Percentiles rank a stretch among this genome's conserved stretches.
phyloP scores from a whole-genome alignment of 441 rosid genomes.

The Euphorbia schlechtendalii region DNA sequence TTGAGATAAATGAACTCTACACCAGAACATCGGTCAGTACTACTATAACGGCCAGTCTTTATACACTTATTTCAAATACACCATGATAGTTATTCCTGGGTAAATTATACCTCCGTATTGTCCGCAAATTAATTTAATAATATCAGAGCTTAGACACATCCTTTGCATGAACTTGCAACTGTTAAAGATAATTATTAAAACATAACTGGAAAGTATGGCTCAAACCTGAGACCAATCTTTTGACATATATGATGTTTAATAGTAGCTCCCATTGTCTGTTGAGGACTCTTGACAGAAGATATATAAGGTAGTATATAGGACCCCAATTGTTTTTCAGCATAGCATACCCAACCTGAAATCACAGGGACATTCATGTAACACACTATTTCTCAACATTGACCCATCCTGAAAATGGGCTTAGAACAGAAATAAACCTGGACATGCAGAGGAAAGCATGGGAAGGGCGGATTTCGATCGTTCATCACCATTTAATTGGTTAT shows the following conservation, averaged over 20 bases:
- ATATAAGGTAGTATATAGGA: slow-evolving; percentile 75
- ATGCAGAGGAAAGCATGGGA: slow-evolving; percentile 87
- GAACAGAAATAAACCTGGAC: slow-evolving; percentile 61
- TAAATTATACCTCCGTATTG: background rate
- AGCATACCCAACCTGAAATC: slow-evolving; percentile 89
- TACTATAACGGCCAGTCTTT: no score
- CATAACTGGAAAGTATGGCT: background rate
- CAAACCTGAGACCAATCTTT: slow-evolving; percentile 64
- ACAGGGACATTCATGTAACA: slow-evolving; percentile 12
- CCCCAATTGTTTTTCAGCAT: slow-evolving; percentile 90
- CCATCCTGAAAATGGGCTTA: background rate
- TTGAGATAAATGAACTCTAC: background rate
- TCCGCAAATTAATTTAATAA: background rate
- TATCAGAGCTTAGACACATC: background rate
- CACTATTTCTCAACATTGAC: background rate
- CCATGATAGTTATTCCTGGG: background rate
- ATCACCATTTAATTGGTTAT: slow-evolving; percentile 33
- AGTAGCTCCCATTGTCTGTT: slow-evolving; percentile 76
- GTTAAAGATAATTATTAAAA: background rate
- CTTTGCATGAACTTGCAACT: background rate
- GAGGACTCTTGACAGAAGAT: slow-evolving; percentile 94
- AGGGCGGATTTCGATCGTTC: slow-evolving; percentile 33
- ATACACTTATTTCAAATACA: background rate
- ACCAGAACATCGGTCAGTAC: background rate
- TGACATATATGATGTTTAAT: slow-evolving; percentile 64